A percentile compares a stretch with the other conserved stretches of the same genome.
These are phyloP conservation scores for Corchorus capsularis DNA, from an alignment of 345 rosid species.

Conservation along the genomic window DNA sequence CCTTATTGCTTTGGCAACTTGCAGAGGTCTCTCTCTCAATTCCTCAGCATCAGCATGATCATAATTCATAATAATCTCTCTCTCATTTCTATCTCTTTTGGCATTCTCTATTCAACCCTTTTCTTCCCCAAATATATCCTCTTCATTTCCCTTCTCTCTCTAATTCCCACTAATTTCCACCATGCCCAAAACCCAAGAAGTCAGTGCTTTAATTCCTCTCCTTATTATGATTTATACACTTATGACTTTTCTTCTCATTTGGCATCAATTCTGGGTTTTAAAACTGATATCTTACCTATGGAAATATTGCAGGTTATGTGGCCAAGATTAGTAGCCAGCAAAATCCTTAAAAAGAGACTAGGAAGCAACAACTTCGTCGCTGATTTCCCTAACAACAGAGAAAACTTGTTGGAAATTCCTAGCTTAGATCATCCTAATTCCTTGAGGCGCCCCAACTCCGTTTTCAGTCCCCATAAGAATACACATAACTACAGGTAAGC, in stretches of 20 bases:
- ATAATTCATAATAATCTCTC: conserved; percentile 36
- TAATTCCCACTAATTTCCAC: background rate
- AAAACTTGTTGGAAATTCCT: conserved; percentile 33
- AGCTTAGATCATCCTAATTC: conserved; percentile 33
- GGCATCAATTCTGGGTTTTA: background rate
- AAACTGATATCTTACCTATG: background rate
- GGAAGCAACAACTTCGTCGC: conserved; percentile 84
- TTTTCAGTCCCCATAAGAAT: conserved; percentile 38
- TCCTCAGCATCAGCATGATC: conserved; percentile 21
- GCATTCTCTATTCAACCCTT: conserved; percentile 25
- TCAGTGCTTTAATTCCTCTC: conserved; percentile 34
- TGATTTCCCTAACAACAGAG: conserved; percentile 49
- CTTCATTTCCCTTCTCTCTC: conserved; percentile 7
- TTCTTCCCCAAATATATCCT: background rate
- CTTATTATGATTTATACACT: background rate
- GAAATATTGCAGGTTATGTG: conserved; percentile 57
- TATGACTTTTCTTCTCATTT: no score
- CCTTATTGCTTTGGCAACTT: conserved; percentile 39
- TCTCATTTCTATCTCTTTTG: conserved; percentile 29
- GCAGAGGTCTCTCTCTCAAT: conserved; percentile 50
- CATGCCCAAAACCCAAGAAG: conserved; percentile 47
- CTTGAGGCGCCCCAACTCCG: conserved; percentile 27
- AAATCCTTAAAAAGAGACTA: conserved; percentile 55
- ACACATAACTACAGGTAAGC: conserved; percentile 54
- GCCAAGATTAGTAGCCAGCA: conserved; percentile 77